Evolutionary conservation across 345 rosid genomes (phyloP).

Genomic region (Zanthoxylum bungeanum): DNA sequence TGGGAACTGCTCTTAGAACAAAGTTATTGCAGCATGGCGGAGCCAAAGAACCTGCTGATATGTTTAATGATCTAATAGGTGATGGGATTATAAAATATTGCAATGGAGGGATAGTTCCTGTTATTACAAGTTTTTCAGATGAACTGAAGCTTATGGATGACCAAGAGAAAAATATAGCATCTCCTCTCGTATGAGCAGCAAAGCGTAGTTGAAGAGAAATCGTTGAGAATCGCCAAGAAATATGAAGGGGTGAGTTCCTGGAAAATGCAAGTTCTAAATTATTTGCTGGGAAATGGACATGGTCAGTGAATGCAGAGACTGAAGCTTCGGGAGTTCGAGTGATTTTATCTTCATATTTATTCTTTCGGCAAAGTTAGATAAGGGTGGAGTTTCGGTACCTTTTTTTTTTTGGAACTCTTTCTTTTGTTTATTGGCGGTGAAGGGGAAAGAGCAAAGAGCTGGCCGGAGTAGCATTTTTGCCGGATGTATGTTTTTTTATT

Average conservation of each 20-base stretch:
- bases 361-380: not conserved
- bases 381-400: too few species aligned
- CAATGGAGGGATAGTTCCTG: slow-evolving; percentile 65
- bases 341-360: not conserved
- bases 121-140: slow-evolving; percentile 47
- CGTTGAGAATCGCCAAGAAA: not conserved
- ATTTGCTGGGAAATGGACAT: not conserved
- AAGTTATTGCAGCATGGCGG: slow-evolving; percentile 81
- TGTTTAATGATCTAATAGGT: slow-evolving; percentile 68
- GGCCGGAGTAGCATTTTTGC: too few species aligned
- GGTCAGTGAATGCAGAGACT: not conserved
- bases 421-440: too few species aligned
- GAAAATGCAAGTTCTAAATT: not conserved
- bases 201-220: not conserved
- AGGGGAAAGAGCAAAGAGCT: too few species aligned
- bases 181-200: not conserved
- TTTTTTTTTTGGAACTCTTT: too few species aligned
- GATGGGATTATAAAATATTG: slow-evolving; percentile 47
- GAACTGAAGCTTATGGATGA: slow-evolving; percentile 36
- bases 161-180: not conserved
- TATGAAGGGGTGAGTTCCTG: not conserved
- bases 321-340: not conserved
- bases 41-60: slow-evolving; percentile 74
- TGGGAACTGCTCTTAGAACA: slow-evolving; percentile 66
- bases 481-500: too few species aligned